Base-by-base conservation (phyloP, 441 rosid species). In the Hura crepitans region DNA sequence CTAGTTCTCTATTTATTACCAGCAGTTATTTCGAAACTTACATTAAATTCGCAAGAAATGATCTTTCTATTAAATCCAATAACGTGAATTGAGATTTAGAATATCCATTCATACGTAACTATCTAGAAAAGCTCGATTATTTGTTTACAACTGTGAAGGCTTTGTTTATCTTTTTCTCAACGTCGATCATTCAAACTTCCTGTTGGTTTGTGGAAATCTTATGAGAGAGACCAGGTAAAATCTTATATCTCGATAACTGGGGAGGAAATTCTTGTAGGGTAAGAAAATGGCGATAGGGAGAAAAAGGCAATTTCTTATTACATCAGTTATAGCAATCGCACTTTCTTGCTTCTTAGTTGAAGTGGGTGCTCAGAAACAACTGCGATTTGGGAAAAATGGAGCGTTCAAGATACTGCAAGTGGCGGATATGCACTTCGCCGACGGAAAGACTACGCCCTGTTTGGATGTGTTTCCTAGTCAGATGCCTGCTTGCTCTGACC, bases 341-440 rank as follows among this genome's bases (percentile, higher is more conserved):
- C 53, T 75, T 10, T 79, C 80, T 5, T 74, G 53, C 18, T 37
- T 45, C 10, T 28, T 82, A 12, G 22, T n/a, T 30, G 79, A 33
- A 15, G 23, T 72, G 10, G 80, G 69, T 12, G 74, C 71, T 11
- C 50, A 67, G 55, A 47, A 62, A 17, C 70, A 72, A 66, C 86
- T 90, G 75, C 82, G 89, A 56, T 87, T 90, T 70, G 79, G 82
- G 20, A 13, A 20, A 18, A 69, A 79, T 47, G 94, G 97, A 28
- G 71, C 82, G 78, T 88, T 92, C 71, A 92, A 89, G 83, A 85
- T 92, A 70, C 85, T 92, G 49, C 97, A 90, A 78, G 89, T 85
- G 46, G 93, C 97, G 15, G 96, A 89, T 60, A 88, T 90, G 96
- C 97, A 90, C 81, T 92, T 75, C 55, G 96, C 85, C 3, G 46